These are phyloP conservation scores for Lichina pygmaea DNA, from an alignment of 495 filamentous ascomycete genomes.

Conservation along the genomic window DNA sequence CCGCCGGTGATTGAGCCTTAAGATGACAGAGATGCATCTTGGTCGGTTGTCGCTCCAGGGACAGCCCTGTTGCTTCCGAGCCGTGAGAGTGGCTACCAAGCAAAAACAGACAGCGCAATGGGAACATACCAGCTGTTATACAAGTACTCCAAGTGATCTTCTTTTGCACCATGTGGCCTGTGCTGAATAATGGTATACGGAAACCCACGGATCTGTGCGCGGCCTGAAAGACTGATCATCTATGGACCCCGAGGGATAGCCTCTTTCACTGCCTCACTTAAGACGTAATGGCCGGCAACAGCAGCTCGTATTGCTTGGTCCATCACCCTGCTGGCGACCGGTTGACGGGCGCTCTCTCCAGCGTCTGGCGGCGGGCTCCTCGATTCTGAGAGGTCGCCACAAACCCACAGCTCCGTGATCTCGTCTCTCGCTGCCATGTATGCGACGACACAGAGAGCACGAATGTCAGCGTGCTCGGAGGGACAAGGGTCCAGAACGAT, in stretches of 20 bases:
- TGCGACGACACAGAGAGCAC: conserved; percentile 66
- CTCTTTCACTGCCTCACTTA: conserved; percentile 3
- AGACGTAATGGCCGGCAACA: neutral
- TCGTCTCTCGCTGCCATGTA: conserved; percentile 77
- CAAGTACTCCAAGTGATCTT: too few relatives aligned
- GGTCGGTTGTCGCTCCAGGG: too few relatives aligned
- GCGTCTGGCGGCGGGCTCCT: neutral
- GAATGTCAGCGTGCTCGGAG: conserved; percentile 46
- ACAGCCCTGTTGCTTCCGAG: too few relatives aligned
- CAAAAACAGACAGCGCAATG: too few relatives aligned
- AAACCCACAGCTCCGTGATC: conserved; percentile 81
- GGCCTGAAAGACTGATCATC: too few relatives aligned
- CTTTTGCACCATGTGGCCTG: too few relatives aligned
- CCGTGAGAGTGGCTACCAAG: too few relatives aligned
- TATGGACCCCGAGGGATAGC: neutral
- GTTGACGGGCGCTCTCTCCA: neutral
- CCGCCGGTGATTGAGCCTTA: too few relatives aligned
- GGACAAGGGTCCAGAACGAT: conserved; percentile 59
- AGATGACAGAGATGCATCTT: too few relatives aligned
- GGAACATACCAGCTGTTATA: too few relatives aligned
- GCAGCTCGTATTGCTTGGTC: conserved; percentile 3
- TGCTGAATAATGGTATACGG: too few relatives aligned
- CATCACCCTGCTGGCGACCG: neutral
- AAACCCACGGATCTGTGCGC: too few relatives aligned
- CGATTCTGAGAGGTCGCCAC: conserved; percentile 31